Conservation (phyloP, 257 asterid genomes). For the Fraxinus excelsior region DNA sequence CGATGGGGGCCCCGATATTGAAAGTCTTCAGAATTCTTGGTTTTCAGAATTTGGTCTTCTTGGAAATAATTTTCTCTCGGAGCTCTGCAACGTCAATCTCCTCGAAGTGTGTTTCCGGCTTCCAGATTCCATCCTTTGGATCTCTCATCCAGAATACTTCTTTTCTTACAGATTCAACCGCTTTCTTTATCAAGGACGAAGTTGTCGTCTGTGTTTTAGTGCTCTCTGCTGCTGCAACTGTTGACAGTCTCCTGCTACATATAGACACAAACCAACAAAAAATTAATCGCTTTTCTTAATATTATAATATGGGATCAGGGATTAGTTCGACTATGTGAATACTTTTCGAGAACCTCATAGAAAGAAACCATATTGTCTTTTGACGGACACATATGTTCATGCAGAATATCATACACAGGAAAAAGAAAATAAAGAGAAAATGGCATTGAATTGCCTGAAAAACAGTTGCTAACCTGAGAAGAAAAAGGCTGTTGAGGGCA, state of each 20-base stretch:
- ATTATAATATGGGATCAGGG: too few species aligned
- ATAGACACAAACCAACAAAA: neutral
- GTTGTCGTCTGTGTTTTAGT: neutral
- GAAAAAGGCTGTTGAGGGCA: slow-evolving; percentile 23
- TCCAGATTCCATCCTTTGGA: slow-evolving; percentile 52
- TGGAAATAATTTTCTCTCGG: slow-evolving; percentile 35
- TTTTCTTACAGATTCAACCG: neutral
- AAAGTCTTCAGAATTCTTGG: too few species aligned
- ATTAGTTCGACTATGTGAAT: too few species aligned
- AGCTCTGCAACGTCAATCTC: slow-evolving; percentile 39
- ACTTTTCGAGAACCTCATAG: too few species aligned
- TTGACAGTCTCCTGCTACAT: slow-evolving; percentile 29
- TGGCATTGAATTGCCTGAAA: slow-evolving; percentile 9
- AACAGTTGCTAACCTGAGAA: slow-evolving; percentile 21
- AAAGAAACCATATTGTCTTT: neutral
- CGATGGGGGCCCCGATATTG: too few species aligned
- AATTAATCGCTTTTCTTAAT: too few species aligned
- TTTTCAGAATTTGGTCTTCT: slow-evolving; percentile 12
- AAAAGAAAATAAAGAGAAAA: neutral
- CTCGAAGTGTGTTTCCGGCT: slow-evolving; percentile 45
- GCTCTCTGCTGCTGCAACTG: slow-evolving; percentile 16
- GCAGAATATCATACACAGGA: neutral
- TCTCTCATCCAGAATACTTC: slow-evolving; percentile 53
- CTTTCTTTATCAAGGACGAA: neutral
- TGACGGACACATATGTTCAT: neutral